Evolutionary conservation across 331 rosid species (phyloP).

Genomic region (Rosa hybrid): DNA sequence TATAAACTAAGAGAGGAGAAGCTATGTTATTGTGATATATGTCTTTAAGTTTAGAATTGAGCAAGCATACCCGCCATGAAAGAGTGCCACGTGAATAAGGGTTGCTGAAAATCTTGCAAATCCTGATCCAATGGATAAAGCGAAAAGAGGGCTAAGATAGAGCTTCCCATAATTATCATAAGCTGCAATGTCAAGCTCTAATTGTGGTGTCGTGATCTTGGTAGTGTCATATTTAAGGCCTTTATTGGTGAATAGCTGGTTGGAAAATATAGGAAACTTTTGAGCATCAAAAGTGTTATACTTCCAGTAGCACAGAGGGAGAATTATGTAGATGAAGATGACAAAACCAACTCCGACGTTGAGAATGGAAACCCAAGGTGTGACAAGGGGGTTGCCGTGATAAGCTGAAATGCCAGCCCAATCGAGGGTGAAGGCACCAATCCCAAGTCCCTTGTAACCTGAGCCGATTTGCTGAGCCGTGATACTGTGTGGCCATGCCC

Average conservation of each 20-base stretch:
- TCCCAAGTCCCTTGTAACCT: slow-evolving; percentile 81
- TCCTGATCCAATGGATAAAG: slow-evolving; percentile 93
- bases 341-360: slow-evolving; percentile 87
- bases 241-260: slow-evolving; percentile 58
- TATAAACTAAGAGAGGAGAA: background rate
- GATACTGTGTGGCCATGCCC: slow-evolving; percentile 87
- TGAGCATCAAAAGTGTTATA: slow-evolving; percentile 82
- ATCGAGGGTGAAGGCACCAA: slow-evolving; percentile 88
- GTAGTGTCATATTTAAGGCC: slow-evolving; percentile 84
- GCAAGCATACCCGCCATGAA: slow-evolving; percentile 62
- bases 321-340: slow-evolving; percentile 85
- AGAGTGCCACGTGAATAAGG: slow-evolving; percentile 92
- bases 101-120: slow-evolving; percentile 94
- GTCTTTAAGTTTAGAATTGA: background rate
- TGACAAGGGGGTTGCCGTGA: slow-evolving; percentile 93
- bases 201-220: slow-evolving; percentile 68
- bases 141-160: slow-evolving; percentile 97
- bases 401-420: slow-evolving; percentile 99
- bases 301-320: slow-evolving; percentile 97
- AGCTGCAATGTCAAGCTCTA: slow-evolving; percentile 66
- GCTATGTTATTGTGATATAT: background rate
- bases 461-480: slow-evolving; percentile 98
- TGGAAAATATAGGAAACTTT: slow-evolving; percentile 90
- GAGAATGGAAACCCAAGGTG: slow-evolving; percentile 89
- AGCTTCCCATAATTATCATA: slow-evolving; percentile 83